Base-by-base conservation (phyloP, 805 yeast genomes). In the Metschnikowia colocasiae region DNA sequence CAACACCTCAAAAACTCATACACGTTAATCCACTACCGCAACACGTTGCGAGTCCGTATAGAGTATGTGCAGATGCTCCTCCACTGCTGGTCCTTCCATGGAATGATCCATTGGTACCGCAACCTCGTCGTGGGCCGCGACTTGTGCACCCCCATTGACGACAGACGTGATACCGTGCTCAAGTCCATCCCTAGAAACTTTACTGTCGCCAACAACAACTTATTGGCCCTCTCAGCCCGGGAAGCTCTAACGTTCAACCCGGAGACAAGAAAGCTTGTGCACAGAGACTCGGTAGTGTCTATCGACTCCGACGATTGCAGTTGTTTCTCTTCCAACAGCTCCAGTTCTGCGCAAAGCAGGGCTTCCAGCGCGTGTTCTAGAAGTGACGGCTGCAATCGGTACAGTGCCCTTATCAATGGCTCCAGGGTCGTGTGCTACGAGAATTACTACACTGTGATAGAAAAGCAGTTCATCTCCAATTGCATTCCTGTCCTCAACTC, bases 1-100 rank as follows among this genome's bases (percentile, higher is more conserved):
- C 36, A 40, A 20, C 35, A 38, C n/a, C 43, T 32, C n/a, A 30
- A 47, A 13, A 43, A 42, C 31, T 9, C 44, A 2, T 40, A 37
- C 19, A 43, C 53, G 12, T 31, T 48, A 37, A 43, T 51, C 26
- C 59, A 63, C 33, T 68, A 67, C 50, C 57, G 61, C 43, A 71
- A 72, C 53, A 55, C 58, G 6, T 60, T 72, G 30, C 59, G 77
- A 31, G 54, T 67, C 7, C 59, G 77, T 34, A 50, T 69, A n/a
- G 77, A 72, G 55, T 59, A 62, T 48, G 59, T 61, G 39, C 77
- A 72, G 51, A 31, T 69, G 16, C 58, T 69, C 18, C 55, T 72
- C 3, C 75, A 70, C 44, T 67, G 67, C 41, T 72, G 76, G 76
- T 68, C 74, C 18, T 70, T 70, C 52, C 57, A 62, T 46, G 68